phyloP scores from a whole-genome alignment of 2,329 filamentous ascomycete species.

The Fusarium cyanostomum region DNA sequence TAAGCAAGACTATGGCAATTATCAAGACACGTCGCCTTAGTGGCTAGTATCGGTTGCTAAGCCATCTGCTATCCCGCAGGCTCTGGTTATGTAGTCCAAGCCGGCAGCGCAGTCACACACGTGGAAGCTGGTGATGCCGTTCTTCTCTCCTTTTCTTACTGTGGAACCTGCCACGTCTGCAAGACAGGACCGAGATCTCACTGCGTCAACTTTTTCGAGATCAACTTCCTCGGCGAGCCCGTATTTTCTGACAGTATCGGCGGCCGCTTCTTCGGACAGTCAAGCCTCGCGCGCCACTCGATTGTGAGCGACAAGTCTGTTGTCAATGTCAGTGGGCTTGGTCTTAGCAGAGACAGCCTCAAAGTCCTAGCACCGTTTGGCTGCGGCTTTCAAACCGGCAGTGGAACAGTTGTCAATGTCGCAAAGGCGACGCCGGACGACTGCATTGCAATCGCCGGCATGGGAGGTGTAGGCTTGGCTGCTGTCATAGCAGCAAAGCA shows the following conservation, averaged over 20 bases:
- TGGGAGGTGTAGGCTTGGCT: slow-evolving; percentile 49
- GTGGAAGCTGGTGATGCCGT: slow-evolving; percentile 63
- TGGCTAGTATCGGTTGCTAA: background rate
- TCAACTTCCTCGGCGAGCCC: slow-evolving; percentile 55
- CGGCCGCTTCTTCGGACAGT: slow-evolving; percentile 49
- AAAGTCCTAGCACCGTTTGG: slow-evolving; percentile 48
- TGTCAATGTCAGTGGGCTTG: slow-evolving; percentile 42
- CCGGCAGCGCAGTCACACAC: slow-evolving; percentile 57
- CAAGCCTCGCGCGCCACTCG: slow-evolving; percentile 46
- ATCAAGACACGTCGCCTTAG: background rate
- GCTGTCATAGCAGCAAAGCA: slow-evolving; percentile 48
- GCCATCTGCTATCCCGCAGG: slow-evolving; percentile 25
- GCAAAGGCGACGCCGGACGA: slow-evolving; percentile 38
- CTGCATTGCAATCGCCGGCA: slow-evolving; percentile 46
- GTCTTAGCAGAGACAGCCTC: slow-evolving; percentile 38
- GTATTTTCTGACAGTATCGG: slow-evolving; percentile 25
- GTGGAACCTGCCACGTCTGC: slow-evolving; percentile 57
- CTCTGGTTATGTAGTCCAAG: slow-evolving; percentile 56
- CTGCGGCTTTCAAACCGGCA: slow-evolving; percentile 51
- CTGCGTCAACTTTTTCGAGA: slow-evolving; percentile 57
- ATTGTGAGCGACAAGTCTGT: slow-evolving; percentile 45
- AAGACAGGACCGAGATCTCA: slow-evolving; percentile 56
- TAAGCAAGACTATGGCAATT: slow-evolving; percentile 8
- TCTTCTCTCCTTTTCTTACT: slow-evolving; percentile 56
- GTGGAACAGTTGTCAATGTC: slow-evolving; percentile 48